These are phyloP conservation scores for Hawksworthiomyces lignivorus DNA, from an alignment of 2,329 filamentous ascomycete genomes.

Conservation along the genomic window DNA sequence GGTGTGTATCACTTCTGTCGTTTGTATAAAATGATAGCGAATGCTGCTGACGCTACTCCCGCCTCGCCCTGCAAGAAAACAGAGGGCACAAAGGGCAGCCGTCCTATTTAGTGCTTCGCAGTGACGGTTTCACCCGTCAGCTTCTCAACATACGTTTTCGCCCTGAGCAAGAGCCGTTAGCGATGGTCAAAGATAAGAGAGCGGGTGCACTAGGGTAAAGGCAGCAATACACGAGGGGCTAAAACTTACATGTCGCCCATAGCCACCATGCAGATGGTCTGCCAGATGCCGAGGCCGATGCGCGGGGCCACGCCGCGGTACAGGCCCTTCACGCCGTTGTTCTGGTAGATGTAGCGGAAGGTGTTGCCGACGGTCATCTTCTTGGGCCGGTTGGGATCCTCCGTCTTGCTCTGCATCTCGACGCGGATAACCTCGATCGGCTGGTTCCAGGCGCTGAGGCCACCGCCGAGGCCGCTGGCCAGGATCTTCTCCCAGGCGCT, in stretches of 20 bases:
- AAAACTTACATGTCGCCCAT: slow-evolving; percentile 89
- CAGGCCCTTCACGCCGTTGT: slow-evolving; percentile 82
- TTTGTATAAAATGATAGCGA: too few species aligned
- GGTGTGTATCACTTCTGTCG: too few species aligned
- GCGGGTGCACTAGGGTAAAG: too few species aligned
- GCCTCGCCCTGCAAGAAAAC: too few species aligned
- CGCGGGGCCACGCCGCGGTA: slow-evolving; percentile 94
- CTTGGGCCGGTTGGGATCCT: slow-evolving; percentile 95
- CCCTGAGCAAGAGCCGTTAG: slow-evolving; percentile 36
- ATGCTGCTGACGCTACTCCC: too few species aligned
- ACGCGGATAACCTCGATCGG: slow-evolving; percentile 99
- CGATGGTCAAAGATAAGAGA: neutral
- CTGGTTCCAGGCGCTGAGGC: slow-evolving; percentile 97
- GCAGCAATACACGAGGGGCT: slow-evolving; percentile 11
- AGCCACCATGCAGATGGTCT: slow-evolving; percentile 99
- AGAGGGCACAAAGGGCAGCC: too few species aligned
- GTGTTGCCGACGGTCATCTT: slow-evolving; percentile 95
- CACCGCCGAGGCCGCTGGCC: slow-evolving; percentile 81
- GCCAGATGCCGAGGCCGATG: slow-evolving; percentile 94
- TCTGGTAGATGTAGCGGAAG: slow-evolving; percentile 78
- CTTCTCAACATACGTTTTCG: slow-evolving; percentile 60
- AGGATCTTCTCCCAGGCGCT: slow-evolving; percentile 77
- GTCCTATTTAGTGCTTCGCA: slow-evolving; percentile 59
- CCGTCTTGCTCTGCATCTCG: slow-evolving; percentile 99
- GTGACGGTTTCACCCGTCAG: slow-evolving; percentile 56